Base-by-base conservation (phyloP, 345 rosid genomes). In the Pelargonium nanum region DNA sequence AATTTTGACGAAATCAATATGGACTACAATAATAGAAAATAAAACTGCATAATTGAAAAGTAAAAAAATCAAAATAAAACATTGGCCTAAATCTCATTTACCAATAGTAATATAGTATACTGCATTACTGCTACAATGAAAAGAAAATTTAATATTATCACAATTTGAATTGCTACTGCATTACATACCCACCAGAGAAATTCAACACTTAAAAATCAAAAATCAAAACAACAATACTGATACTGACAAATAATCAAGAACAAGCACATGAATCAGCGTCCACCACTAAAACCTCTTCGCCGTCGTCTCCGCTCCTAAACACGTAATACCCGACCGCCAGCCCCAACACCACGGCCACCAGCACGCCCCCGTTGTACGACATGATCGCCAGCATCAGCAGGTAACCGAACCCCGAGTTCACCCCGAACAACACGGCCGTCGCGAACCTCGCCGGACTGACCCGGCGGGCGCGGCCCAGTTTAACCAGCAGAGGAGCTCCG, bases 281-380 rank as follows among this genome's bases (percentile, higher is more conserved):
- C 16, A 50, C 53, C 53, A 16, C 53, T 10, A 30, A 75, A 8
- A 21, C 24, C 20, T 10, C 0, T 9, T 0, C 9, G 10, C 20
- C 23, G 13, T 53, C 56, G 5, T 16, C 7, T 0, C 56, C 24
- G 23, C 56, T 53, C 23, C 56, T 53, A 53, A 8, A 53, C 20
- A 53, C 1, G 0, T 17, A 53, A 20, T 53, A 87, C 4, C 91
- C 95, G 55, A 73, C 65, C 20, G 75, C 22, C 20, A 87, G 69
- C 6, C 91, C 95, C 28, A 68, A 6, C 22, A 85, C 82, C n/a
- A 85, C 64, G 1, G 85, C 84, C 60, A 87, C 26, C 65, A 87
- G 78, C 24, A 85, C 89, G 6, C 91, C 87, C 12, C 80, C 91
- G 48, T 87, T 87, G 62, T 85, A 85, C 21, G 89, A 83, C 91